Conservation (phyloP, 441 rosid species). For the Populus tomentosa region DNA sequence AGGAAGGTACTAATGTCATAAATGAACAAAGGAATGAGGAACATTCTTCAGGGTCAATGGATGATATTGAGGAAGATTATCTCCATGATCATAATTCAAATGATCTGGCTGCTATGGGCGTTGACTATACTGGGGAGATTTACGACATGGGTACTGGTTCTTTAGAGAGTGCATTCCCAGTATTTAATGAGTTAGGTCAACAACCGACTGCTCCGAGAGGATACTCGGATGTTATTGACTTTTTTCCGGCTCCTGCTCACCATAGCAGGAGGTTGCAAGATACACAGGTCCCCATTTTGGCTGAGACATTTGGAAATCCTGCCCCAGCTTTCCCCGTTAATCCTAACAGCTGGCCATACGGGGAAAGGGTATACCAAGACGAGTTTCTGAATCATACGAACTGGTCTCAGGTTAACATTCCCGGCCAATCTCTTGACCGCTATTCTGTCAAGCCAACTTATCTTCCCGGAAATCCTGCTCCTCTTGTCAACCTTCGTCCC, state of each 20-base stretch:
- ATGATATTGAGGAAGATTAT: neutral
- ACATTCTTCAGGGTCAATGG: neutral
- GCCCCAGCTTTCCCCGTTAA: neutral
- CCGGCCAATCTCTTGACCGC: neutral
- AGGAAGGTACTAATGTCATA: too few relatives aligned
- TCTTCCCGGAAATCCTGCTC: neutral
- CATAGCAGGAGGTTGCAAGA: neutral
- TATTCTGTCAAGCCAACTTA: neutral
- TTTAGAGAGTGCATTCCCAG: neutral
- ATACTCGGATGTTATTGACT: neutral
- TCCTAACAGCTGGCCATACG: neutral
- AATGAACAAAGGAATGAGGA: neutral
- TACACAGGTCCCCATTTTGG: neutral
- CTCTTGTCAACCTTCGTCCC: neutral
- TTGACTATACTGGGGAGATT: neutral
- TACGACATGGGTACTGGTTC: neutral
- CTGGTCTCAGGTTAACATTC: neutral
- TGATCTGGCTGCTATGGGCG: neutral
- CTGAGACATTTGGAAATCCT: neutral
- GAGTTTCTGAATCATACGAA: neutral
- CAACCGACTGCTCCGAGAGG: neutral
- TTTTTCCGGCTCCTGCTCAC: neutral
- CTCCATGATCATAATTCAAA: neutral
- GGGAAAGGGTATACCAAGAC: neutral
- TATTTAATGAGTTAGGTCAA: neutral